Evolutionary conservation across 257 asterid species (phyloP).

Genomic region (Solanum etuberosum): DNA sequence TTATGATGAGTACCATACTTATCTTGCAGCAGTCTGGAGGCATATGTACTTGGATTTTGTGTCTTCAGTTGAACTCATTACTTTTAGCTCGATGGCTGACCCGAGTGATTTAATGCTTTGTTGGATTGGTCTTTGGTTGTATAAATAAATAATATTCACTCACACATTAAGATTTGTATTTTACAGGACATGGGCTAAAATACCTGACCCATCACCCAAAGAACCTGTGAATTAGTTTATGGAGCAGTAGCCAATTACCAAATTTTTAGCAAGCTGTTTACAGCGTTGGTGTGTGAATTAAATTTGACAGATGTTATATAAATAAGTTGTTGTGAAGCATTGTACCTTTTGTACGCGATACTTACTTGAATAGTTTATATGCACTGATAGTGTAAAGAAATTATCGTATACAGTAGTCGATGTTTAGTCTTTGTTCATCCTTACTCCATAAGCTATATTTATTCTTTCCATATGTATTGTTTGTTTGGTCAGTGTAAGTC

Average conservation of each 20-base stretch:
- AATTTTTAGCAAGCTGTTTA: neutral
- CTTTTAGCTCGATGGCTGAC: neutral
- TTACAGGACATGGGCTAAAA: too few species aligned
- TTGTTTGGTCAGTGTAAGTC: too few species aligned
- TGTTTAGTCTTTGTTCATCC: too few species aligned
- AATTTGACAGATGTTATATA: neutral
- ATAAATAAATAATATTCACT: too few species aligned
- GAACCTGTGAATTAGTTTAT: neutral
- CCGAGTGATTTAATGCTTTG: too few species aligned
- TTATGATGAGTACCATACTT: too few species aligned
- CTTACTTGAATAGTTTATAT: neutral
- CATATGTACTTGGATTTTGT: neutral
- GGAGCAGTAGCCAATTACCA: neutral
- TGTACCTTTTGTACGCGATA: neutral
- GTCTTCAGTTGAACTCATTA: neutral
- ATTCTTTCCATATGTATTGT: too few species aligned
- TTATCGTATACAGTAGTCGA: too few species aligned
- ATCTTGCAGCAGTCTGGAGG: too few species aligned
- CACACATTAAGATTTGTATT: too few species aligned
- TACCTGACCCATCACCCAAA: neutral
- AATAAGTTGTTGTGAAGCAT: neutral
- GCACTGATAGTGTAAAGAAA: neutral
- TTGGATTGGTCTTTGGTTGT: neutral
- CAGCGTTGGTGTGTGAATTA: neutral
- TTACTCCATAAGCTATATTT: too few species aligned